Conservation (phyloP, 306 rosid species). For the Ceratonia siliqua region DNA sequence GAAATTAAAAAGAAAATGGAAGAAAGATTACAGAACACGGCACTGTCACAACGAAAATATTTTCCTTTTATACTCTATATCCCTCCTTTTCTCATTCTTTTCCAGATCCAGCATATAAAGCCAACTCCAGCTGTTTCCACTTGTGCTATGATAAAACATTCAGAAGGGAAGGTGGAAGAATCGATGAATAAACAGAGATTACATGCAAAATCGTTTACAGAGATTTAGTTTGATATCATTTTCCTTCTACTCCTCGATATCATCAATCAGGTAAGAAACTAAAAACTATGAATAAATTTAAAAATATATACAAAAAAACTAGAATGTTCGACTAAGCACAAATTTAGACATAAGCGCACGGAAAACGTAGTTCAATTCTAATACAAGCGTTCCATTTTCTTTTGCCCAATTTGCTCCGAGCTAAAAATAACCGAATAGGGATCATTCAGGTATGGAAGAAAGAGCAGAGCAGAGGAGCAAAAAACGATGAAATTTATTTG, state of each 20-base stretch:
- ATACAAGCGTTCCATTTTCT: background rate
- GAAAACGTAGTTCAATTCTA: background rate
- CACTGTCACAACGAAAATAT: conserved; percentile 41
- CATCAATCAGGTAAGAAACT: conserved; percentile 11
- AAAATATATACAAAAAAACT: background rate
- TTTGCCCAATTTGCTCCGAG: conserved; percentile 33
- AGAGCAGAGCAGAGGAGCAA: background rate
- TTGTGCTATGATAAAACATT: conserved; percentile 38
- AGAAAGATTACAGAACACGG: conserved; percentile 62
- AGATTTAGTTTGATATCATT: background rate
- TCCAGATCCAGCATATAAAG: conserved; percentile 75
- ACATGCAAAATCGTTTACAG: background rate
- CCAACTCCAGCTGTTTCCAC: conserved; percentile 64
- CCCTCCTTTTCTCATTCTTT: conserved; percentile 44
- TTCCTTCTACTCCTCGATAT: conserved; percentile 4
- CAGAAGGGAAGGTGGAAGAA: conserved; percentile 17
- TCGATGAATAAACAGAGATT: background rate
- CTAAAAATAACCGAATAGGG: background rate
- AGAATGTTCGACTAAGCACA: background rate
- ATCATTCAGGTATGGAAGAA: conserved; percentile 3
- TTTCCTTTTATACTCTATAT: conserved; percentile 43
- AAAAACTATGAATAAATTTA: conserved; percentile 9
- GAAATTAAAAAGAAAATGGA: conserved; percentile 29
- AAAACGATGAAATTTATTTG: background rate
- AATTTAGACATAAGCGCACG: background rate